phyloP scores from a whole-genome alignment of 768 basidiomycete species.

The Russula virescens region DNA sequence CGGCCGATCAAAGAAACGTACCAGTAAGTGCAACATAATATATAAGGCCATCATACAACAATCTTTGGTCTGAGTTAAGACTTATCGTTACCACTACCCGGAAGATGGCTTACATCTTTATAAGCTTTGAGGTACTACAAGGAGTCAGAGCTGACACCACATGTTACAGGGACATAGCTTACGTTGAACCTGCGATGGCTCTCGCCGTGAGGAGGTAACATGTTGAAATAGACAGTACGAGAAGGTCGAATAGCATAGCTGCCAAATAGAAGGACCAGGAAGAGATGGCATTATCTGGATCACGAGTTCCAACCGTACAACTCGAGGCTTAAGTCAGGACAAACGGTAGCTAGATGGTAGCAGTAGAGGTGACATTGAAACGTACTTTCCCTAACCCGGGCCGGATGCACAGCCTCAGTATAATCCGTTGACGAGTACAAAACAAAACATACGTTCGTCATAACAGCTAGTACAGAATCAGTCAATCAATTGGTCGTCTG shows the following conservation, averaged over 20 bases:
- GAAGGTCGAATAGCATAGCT: conserved; percentile 52
- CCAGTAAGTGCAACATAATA: conserved; percentile 54
- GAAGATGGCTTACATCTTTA: conserved; percentile 27
- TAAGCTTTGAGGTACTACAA: conserved; percentile 26
- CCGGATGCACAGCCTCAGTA: not conserved
- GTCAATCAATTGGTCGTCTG: not conserved
- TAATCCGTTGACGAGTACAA: not conserved
- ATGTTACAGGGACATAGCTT: not conserved
- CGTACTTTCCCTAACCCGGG: conserved; percentile 31
- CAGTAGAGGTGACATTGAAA: not conserved
- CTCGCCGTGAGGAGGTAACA: conserved; percentile 46
- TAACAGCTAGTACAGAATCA: conserved; percentile 19
- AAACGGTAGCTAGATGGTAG: not conserved
- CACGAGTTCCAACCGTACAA: conserved; percentile 39
- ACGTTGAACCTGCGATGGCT: conserved; percentile 31
- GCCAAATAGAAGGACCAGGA: conserved; percentile 57
- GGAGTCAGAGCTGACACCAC: not conserved
- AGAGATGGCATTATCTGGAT: conserved; percentile 27
- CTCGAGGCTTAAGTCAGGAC: conserved; percentile 30
- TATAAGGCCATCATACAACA: conserved; percentile 62
- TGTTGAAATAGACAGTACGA: conserved; percentile 46
- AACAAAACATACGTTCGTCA: not conserved
- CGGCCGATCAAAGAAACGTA: conserved; percentile 19
- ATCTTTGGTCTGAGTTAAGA: conserved; percentile 35
- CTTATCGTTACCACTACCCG: not conserved